Evolutionary conservation across 192 early-diverging fungal genomes (phyloP), one percentile per base, ranked within the genome.

Genomic region (Backusella westeae): DNA sequence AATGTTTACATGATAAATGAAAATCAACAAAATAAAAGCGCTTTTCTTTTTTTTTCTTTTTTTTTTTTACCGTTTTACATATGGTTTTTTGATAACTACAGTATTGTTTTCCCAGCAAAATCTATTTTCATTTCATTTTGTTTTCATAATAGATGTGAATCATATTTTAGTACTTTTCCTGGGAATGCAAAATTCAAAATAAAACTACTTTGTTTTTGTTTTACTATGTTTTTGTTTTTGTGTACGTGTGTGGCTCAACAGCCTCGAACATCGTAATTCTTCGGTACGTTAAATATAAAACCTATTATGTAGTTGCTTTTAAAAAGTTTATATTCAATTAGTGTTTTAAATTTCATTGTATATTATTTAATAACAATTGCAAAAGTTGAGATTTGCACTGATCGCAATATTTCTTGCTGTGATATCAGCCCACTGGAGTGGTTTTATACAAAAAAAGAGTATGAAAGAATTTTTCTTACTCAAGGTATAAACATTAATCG

Each of bases 161-260:
- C 21, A 63, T 29, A 23, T 63, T 29, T 63, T 63, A 26, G 56
- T 63, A 23, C 23, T 29, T 63, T 63, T 63, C 23, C n/a, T 63
- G 9, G 26, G 56, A 63, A 63, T 63, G 56, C 56, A 63, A 63
- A 63, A 14, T 63, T 63, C 56, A 63, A 63, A 63, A 63, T 63
- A 63, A 12, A 29, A 63, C 56, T 63, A 29, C 12, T 29, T 12
- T 63, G 21, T 63, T 63, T 29, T 15, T 52, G 6, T 49, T 32
- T 53, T 53, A 53, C 9, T 56, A 56, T 56, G 2, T 23, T 26
- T 63, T 26, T 26, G 21, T 63, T 29, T 63, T 63, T 44, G 42
- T 44, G 32, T 32, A 2, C 32, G 32, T 44, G 42, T 44, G 4
- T 44, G 42, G 38, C 10, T 9, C 38, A 39, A 17, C n/a, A 63